Evolutionary conservation across 768 basidiomycete genomes (phyloP).

Genomic region (Collybia sordida): DNA sequence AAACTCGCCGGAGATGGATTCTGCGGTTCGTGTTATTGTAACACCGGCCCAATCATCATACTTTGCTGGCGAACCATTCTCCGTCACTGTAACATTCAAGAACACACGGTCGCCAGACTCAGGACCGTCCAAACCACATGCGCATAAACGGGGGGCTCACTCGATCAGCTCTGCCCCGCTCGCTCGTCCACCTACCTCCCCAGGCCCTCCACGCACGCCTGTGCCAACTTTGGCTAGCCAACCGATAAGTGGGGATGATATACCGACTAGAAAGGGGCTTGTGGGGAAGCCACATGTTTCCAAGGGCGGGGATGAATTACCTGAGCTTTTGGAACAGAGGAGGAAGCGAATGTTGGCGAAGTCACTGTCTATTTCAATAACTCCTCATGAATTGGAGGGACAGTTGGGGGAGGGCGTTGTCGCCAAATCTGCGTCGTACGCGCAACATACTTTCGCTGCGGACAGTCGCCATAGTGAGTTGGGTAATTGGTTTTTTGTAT

Average conservation of each 20-base stretch:
- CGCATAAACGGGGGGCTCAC: constrained; percentile 73
- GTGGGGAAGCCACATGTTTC: constrained; percentile 43
- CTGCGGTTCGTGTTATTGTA: constrained; percentile 66
- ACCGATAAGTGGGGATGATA: constrained; percentile 24
- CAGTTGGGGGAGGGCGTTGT: constrained; percentile 28
- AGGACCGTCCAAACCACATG: constrained; percentile 30
- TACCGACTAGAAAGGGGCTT: constrained; percentile 48
- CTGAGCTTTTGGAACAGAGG: constrained; percentile 52
- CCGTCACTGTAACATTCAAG: constrained; percentile 83
- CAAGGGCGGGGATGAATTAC: constrained; percentile 36
- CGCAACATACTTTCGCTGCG: constrained; percentile 22
- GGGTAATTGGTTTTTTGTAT: constrained; percentile 3
- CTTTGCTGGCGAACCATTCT: constrained; percentile 89
- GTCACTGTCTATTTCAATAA: constrained; percentile 67
- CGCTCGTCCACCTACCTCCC: constrained; percentile 80
- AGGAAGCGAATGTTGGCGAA: constrained; percentile 54
- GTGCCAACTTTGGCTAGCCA: constrained; percentile 21
- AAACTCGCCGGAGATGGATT: constrained; percentile 31
- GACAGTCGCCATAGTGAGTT: constrained; percentile 20
- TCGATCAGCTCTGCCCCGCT: constrained; percentile 83
- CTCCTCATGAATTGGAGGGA: constrained; percentile 45
- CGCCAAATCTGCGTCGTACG: constrained; percentile 27
- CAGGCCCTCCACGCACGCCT: constrained; percentile 52
- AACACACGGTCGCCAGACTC: constrained; percentile 65
- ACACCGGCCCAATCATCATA: constrained; percentile 85